phyloP scores from a whole-genome alignment of 495 filamentous ascomycete species.

The Lophium mytilinum region DNA sequence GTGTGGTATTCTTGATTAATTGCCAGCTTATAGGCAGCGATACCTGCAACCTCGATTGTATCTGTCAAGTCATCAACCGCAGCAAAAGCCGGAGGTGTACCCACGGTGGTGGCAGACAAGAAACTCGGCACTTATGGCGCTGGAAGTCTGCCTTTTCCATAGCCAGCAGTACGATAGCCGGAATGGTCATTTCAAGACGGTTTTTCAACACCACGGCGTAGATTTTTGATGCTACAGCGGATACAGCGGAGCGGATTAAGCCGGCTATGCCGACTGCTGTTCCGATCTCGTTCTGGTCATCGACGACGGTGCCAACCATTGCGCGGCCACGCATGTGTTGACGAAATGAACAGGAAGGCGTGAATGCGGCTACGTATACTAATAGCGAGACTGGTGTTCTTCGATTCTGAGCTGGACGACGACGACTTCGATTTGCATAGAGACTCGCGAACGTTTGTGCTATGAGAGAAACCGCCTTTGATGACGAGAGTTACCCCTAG shows the following conservation, averaged over 20 bases:
- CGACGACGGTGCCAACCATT: neutral
- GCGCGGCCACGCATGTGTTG: neutral
- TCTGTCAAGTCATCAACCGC: slow-evolving; percentile 11
- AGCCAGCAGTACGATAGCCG: slow-evolving; percentile 7
- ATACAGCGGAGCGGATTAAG: neutral
- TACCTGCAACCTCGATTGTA: slow-evolving; percentile 6
- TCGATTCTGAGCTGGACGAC: too few relatives aligned
- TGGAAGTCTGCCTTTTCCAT: slow-evolving; percentile 13
- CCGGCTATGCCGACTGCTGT: neutral
- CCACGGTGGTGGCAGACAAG: slow-evolving; percentile 8
- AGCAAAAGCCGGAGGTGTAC: slow-evolving; percentile 1
- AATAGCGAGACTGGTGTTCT: too few relatives aligned
- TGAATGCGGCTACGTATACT: too few relatives aligned
- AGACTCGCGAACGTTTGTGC: too few relatives aligned
- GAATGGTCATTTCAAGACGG: slow-evolving; percentile 7
- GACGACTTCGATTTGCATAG: too few relatives aligned
- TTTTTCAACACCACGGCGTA: slow-evolving; percentile 12
- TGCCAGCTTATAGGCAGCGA: slow-evolving; percentile 13
- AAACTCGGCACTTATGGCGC: slow-evolving; percentile 4
- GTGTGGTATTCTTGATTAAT: slow-evolving; percentile 17
- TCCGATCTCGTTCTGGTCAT: neutral
- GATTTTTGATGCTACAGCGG: slow-evolving; percentile 4
- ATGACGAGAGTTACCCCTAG: too few relatives aligned
- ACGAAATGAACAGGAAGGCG: too few relatives aligned
- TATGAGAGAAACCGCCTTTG: too few relatives aligned